Conservation (phyloP, 176 grass and related monocot species). For the Cenchrus fungigraminus region DNA sequence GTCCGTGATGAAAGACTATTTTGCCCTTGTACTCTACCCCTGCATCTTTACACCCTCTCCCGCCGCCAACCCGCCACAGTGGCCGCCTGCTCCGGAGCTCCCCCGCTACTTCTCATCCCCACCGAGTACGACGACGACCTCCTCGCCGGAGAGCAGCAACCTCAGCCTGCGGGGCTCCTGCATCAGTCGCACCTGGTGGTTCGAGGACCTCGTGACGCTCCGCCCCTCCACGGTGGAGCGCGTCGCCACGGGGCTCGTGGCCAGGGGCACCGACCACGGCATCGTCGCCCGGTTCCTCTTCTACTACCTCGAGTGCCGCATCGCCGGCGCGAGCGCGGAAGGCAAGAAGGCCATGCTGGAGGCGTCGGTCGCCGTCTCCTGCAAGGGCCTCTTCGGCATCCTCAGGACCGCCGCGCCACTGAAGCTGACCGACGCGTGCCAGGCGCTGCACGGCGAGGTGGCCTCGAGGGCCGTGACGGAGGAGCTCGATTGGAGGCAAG, state of each 20-base stretch:
- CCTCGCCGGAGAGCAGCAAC: conserved; percentile 93
- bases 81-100: too few species aligned
- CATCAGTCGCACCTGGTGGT: conserved; percentile 78
- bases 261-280: conserved; percentile 62
- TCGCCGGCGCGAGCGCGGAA: conserved; percentile 36
- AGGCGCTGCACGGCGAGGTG: neutral
- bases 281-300: conserved; percentile 72
- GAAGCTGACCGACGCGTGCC: conserved; percentile 47
- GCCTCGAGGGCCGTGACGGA: too few species aligned
- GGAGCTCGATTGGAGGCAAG: too few species aligned
- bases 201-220: conserved; percentile 75
- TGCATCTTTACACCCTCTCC: too few species aligned
- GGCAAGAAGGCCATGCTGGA: conserved; percentile 72
- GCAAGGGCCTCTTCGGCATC: conserved; percentile 86
- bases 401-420: conserved; percentile 63
- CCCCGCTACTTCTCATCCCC: too few species aligned
- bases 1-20: too few species aligned
- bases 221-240: conserved; percentile 53
- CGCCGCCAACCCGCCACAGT: too few species aligned
- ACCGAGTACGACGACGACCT: conserved; percentile 52
- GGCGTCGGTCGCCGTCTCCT: conserved; percentile 52
- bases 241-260: conserved; percentile 59
- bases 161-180: conserved; percentile 54
- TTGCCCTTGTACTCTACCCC: too few species aligned
- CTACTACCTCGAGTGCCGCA: conserved; percentile 74